Base-by-base conservation (phyloP, 1,284 basidiomycete genomes). In the Cutaneotrichosporon cutaneum region DNA sequence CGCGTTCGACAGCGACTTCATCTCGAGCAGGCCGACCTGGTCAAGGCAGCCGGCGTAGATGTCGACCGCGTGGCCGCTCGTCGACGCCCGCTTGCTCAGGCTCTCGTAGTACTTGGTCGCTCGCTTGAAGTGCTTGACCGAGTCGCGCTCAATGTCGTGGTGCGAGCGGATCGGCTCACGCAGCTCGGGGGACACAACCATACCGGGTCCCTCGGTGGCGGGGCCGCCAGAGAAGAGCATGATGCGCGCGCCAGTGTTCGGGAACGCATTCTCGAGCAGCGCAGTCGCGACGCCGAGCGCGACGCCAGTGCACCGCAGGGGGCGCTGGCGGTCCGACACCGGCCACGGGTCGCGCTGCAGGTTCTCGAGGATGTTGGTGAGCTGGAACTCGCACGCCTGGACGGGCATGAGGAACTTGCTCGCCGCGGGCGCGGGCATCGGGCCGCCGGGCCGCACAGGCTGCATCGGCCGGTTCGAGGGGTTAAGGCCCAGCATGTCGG, bases 131-230 rank as follows among this genome's bases (percentile, higher is more conserved):
- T 98, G 94, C 81, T 96, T 98, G 55, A 91, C 94, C 71, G 88
- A 91, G 80, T 99, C 96, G 56, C 94, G 86, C 76, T 99, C 96
- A 74, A 99, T 99, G 77, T 99, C 95, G 82, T 99, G 95, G 80
- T 99, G 96, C 3, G 94, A 98, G 62, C 96, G 90, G 70, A 99
- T 98, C 2, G 95, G 93, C 78, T 99, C 95, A 79, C 93, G 91
- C 54, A 99, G 84, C 81, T 99, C 95, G 71, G 93, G 92, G 77
- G 86, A 89, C 62, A 99, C 96, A 44, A 98, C 95, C 86, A 95
- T 88, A 35, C 96, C 96, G 0, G 95, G 95, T 3, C 95, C 95
- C 76, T 98, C 94, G 4, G 95, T 97, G 22, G 90, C 89, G n/a
- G 95, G 92, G 32, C 95, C 95, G 76, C 95, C 96, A 51, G 93